These are phyloP conservation scores for Wallemia mellicola DNA, from an alignment of 1,284 basidiomycete genomes.

Conservation along the genomic window DNA sequence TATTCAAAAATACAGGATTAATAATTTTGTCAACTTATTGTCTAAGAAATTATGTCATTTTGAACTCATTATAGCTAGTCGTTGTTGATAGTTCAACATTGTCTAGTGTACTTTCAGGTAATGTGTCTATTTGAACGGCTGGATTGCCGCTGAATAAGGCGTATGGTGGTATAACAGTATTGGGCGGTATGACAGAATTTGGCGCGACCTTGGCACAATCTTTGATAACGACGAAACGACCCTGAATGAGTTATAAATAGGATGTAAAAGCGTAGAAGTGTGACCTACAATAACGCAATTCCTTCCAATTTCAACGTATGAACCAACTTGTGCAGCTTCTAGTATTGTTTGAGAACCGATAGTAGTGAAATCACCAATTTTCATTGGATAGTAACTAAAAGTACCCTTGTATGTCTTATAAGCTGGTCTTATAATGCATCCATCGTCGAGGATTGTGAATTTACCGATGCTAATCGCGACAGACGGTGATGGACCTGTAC, in stretches of 20 bases:
- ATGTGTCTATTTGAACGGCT: conserved; percentile 12
- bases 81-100: background rate
- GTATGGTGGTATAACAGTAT: conserved; percentile 68
- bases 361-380: conserved; percentile 77
- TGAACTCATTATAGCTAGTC: background rate
- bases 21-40: no score
- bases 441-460: conserved; percentile 72
- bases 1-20: background rate
- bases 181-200: conserved; percentile 63
- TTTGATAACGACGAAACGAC: conserved; percentile 87
- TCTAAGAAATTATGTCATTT: background rate
- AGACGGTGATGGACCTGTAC: conserved; percentile 56
- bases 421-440: conserved; percentile 40
- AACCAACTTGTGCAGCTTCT: conserved; percentile 81
- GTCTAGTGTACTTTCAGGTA: background rate
- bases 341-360: conserved; percentile 63
- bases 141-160: conserved; percentile 68
- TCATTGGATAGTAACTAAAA: conserved; percentile 96
- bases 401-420: conserved; percentile 26
- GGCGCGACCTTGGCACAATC: conserved; percentile 71
- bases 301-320: conserved; percentile 77
- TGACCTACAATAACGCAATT: conserved; percentile 63
- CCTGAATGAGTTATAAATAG: conserved; percentile 22
- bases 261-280: background rate
- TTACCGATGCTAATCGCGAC: conserved; percentile 76